Evolutionary conservation across 305 asterid species (phyloP), one percentile per base, ranked within the genome.

Genomic region (Ruellia speciosa): DNA sequence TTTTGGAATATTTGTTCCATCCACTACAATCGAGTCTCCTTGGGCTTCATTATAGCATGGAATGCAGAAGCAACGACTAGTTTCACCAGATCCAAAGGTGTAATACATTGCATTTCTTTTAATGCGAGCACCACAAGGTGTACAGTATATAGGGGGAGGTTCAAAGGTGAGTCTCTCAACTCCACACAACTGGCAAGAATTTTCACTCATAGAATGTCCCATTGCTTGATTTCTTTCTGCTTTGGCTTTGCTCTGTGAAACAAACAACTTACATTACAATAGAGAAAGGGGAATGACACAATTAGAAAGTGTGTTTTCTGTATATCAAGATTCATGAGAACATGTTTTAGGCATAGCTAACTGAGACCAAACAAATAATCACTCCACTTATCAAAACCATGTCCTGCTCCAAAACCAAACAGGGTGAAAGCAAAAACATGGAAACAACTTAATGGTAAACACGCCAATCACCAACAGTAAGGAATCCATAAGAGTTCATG

Each of bases 161-260:
- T 90, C 97, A 77, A 90, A 90, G 34, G 79, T 72, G 67, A 90
- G 95, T 77, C 79, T 90, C 81, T 93, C 99, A 64, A 93, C 95
- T 33, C 95, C 96, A 85, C 97, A 93, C 73, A 93, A 64, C 78
- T 93, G 99, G 80, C 97, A 93, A 55, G 95, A 93, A 79, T 89
- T 86, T 77, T 93, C 99, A 59, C 81, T 89, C 97, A 83, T 86
- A 9, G 88, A 69, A 52, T 83, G 84, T 84, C 79, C 95, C 97
- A 93, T 82, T 33, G 93, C 95, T 78, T 89, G 97, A 72, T 82
- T 80, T 67, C 79, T 89, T 77, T 89, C 99, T 1, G 84, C 97
- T 70, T 93, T 93, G 52, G 96, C 88, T 81, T 83, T 93, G 74
- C 95, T 86, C 99, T 93, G 84, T 17, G 65, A 58, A 78, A 48